These are phyloP conservation scores for Mediolabrus comicus DNA, from an alignment of 108 stramenopile genomes.

Conservation along the genomic window DNA sequence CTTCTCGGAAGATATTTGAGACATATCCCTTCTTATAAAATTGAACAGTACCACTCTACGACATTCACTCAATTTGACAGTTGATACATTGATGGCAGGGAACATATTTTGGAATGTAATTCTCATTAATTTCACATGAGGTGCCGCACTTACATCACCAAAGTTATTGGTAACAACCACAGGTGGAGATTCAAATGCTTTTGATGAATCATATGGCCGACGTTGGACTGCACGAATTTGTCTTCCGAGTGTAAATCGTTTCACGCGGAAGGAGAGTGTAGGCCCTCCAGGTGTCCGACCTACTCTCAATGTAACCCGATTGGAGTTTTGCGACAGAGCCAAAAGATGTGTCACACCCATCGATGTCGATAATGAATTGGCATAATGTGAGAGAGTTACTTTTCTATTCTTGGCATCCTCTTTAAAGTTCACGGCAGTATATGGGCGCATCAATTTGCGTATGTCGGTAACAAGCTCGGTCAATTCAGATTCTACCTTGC, in stretches of 20 bases:
- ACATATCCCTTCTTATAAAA: conserved; percentile 53
- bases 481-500: conserved; percentile 78
- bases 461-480: conserved; percentile 86
- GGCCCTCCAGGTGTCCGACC: conserved; percentile 94
- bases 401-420: conserved; percentile 87
- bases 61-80: conserved; percentile 90
- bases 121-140: conserved; percentile 94
- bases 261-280: conserved; percentile 91
- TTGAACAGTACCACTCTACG: conserved; percentile 96
- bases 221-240: conserved; percentile 87
- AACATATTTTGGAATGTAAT: conserved; percentile 99
- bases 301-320: conserved; percentile 75
- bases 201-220: conserved; percentile 78
- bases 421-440: conserved; percentile 93
- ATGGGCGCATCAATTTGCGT: conserved; percentile 93
- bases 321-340: conserved; percentile 86
- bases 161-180: conserved; percentile 99
- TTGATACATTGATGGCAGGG: conserved; percentile 95
- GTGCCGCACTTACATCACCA: conserved; percentile 81
- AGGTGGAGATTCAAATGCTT: conserved; percentile 74
- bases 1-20: neutral
- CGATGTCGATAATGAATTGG: conserved; percentile 74
- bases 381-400: conserved; percentile 67
- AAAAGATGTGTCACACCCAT: conserved; percentile 95
- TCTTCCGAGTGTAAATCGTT: conserved; percentile 79